phyloP scores from a whole-genome alignment of 345 rosid genomes.

The Euclidium syriacum region DNA sequence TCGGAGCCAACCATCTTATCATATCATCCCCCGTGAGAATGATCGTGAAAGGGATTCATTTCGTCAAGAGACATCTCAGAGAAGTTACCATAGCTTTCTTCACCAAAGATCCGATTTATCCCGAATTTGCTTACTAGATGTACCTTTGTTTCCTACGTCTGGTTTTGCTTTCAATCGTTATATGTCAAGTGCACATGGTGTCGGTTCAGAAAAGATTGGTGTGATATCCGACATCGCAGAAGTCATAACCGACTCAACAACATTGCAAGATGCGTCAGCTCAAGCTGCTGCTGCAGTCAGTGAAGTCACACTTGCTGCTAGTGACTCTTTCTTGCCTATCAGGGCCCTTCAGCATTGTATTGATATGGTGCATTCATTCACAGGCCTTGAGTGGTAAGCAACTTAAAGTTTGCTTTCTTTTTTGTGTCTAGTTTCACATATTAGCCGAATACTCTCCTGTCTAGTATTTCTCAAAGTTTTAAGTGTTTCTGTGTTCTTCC shows the following conservation, averaged over 20 bases:
- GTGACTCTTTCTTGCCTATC: conserved; percentile 63
- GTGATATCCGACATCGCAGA: conserved; percentile 44
- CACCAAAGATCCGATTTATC: conserved; percentile 37
- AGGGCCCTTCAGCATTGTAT: conserved; percentile 63
- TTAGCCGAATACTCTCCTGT: not conserved
- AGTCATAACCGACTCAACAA: conserved; percentile 44
- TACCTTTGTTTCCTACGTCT: conserved; percentile 27
- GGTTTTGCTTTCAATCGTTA: conserved; percentile 44
- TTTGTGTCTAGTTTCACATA: not conserved
- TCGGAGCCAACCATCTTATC: conserved; percentile 32
- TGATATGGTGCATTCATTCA: conserved; percentile 53
- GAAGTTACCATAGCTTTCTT: conserved; percentile 28
- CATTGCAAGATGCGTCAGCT: conserved; percentile 43
- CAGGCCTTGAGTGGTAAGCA: conserved; percentile 63
- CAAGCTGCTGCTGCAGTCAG: conserved; percentile 45
- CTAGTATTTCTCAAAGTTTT: not conserved
- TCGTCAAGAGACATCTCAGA: conserved; percentile 23
- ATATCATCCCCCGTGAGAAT: conserved; percentile 37
- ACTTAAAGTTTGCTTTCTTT: not conserved
- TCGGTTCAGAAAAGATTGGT: conserved; percentile 43
- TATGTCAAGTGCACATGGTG: conserved; percentile 52
- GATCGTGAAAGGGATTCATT: conserved; percentile 27
- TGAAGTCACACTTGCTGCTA: conserved; percentile 76
- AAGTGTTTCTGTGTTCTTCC: not conserved
- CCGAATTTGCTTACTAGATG: conserved; percentile 19